Conservation (phyloP, 768 basidiomycete genomes). For the Suillus plorans region DNA sequence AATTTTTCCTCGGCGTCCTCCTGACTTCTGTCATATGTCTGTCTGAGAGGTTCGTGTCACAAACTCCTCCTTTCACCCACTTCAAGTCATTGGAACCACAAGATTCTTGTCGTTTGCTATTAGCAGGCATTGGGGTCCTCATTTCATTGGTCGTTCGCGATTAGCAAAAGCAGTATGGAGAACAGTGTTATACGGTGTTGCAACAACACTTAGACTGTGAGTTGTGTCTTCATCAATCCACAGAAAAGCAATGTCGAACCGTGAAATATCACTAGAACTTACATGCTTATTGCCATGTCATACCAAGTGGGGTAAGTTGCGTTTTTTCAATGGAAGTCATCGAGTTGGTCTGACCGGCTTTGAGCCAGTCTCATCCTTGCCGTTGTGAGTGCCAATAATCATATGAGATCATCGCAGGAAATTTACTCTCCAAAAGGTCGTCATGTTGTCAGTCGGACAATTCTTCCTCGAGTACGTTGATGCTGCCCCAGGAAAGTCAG, state of each 20-base stretch:
- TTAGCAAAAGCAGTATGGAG: conserved; percentile 52
- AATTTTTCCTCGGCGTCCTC: conserved; percentile 47
- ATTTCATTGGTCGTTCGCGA: conserved; percentile 38
- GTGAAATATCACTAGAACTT: conserved; percentile 41
- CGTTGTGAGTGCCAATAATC: neutral
- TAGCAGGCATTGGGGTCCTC: conserved; percentile 51
- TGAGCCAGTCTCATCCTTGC: conserved; percentile 3
- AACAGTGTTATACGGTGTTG: conserved; percentile 52
- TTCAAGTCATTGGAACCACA: conserved; percentile 6
- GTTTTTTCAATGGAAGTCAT: neutral
- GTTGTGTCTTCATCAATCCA: conserved; percentile 20
- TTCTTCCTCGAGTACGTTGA: conserved; percentile 46
- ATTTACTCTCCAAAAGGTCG: conserved; percentile 39
- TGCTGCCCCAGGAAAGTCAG: conserved; percentile 3
- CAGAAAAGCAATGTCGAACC: conserved; percentile 2
- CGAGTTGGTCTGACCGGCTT: neutral
- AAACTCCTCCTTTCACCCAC: neutral
- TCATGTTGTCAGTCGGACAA: conserved; percentile 57
- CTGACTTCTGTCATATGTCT: conserved; percentile 50
- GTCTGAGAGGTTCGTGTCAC: conserved; percentile 50
- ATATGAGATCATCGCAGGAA: neutral
- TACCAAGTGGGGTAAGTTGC: conserved; percentile 62
- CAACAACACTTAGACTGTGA: conserved; percentile 63
- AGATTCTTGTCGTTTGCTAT: conserved; percentile 53
- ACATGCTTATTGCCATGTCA: conserved; percentile 76